Base-by-base conservation (phyloP, 176 grass and related monocot species). In the Carex pumila region DNA sequence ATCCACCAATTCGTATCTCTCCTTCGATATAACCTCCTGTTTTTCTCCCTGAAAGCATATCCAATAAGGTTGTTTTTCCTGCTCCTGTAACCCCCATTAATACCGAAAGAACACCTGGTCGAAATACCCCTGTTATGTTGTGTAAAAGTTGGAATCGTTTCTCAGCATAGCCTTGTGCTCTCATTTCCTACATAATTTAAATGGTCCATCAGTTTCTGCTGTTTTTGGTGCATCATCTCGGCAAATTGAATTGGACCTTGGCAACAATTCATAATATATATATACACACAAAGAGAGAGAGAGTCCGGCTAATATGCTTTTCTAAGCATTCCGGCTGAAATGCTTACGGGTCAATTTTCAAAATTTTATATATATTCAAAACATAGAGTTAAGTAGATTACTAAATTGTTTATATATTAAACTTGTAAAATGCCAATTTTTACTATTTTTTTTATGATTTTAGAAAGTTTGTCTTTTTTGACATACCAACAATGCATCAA, bases 1-100 rank as follows among this genome's bases (percentile, higher is more conserved):
- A 95, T n/a, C 90, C 93, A 39, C 85, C 90, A 72, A 95, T 89
- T 84, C 80, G 88, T 91, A 95, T 89, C 12, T 92, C 87, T 81
- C 90, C 93, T 86, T 95, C 87, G n/a, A 91, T 87, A 71, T 81
- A 30, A 34, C 93, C 88, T 1, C 87, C 89, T 6, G 88, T 95
- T 87, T 95, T 95, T 45, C 93, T 90, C 41, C 90, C 90, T 78
- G 89, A 54, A 81, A 95, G 93, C 84, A 95, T 89, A 89, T 95
- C 90, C 81, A 95, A 86, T 19, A 95, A 82, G 31, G 90, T 95
- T 34, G 93, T 95, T 87, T 95, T 95, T 12, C 93, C 93, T 19
- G 93, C 93, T 71, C 93, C 90, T 62, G 57, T 95, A 59, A 92
- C 88, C 12, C 93, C 93, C 93, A 95, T 95, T 59, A 95, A 69